Evolutionary conservation across 2,329 filamentous ascomycete species (phyloP).

Genomic region (Tolypocladium inflatum): DNA sequence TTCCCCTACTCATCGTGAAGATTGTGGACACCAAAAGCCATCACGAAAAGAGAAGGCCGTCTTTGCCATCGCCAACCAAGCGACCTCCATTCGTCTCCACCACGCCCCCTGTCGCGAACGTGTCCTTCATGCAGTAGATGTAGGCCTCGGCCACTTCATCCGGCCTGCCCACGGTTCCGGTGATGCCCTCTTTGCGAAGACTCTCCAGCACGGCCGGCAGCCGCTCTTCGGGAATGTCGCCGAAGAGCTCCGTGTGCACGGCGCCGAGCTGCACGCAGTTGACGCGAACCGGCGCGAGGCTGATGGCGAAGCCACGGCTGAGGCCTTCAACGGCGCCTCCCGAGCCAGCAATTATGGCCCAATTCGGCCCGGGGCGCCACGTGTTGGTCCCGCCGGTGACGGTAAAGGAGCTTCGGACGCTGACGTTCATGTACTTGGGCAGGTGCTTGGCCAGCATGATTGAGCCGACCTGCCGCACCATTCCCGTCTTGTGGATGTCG

Average conservation of each 20-base stretch:
- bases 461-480: slow-evolving; percentile 40
- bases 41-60: neutral
- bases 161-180: slow-evolving; percentile 17
- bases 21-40: neutral
- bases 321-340: slow-evolving; percentile 43
- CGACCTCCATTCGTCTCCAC: slow-evolving; percentile 16
- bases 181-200: slow-evolving; percentile 8
- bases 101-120: slow-evolving; percentile 23
- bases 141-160: slow-evolving; percentile 34
- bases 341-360: slow-evolving; percentile 37
- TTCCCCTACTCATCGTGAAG: too few species aligned
- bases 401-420: slow-evolving; percentile 37
- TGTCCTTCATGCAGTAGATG: slow-evolving; percentile 32
- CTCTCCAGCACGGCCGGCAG: slow-evolving; percentile 5
- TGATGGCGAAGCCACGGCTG: slow-evolving; percentile 47
- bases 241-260: slow-evolving; percentile 34
- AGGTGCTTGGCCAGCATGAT: slow-evolving; percentile 43
- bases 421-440: slow-evolving; percentile 29
- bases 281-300: slow-evolving; percentile 53
- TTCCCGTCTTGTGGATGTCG: slow-evolving; percentile 28
- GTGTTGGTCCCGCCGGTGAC: slow-evolving; percentile 45
- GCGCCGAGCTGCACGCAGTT: slow-evolving; percentile 51
- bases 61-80: slow-evolving; percentile 10
- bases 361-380: slow-evolving; percentile 41
- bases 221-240: slow-evolving; percentile 7